A percentile compares a stretch with the other conserved stretches of the same genome.
These are phyloP conservation scores for Schizophyllum commune DNA, from an alignment of 1,284 basidiomycete genomes.

Conservation along the genomic window DNA sequence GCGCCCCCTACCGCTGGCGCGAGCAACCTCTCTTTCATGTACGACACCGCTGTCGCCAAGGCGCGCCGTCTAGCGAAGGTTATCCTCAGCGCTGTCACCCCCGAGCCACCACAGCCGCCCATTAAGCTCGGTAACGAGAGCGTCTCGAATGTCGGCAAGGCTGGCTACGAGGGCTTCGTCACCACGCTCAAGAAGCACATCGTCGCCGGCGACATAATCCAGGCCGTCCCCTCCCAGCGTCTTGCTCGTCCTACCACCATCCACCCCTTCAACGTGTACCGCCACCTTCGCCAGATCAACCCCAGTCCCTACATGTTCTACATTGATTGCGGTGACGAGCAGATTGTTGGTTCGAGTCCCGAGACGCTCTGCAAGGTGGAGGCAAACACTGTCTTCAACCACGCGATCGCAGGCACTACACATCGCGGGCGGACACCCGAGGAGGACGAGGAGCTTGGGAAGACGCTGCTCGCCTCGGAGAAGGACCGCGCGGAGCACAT, in stretches of 20 bases:
- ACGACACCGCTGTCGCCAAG: slow-evolving; percentile 76
- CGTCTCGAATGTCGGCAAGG: slow-evolving; percentile 89
- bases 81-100: slow-evolving; percentile 50
- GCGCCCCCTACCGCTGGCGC: slow-evolving; percentile 61
- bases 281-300: slow-evolving; percentile 90
- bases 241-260: slow-evolving; percentile 79
- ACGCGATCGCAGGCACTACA: slow-evolving; percentile 96
- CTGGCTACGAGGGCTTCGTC: slow-evolving; percentile 90
- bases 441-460: slow-evolving; percentile 83
- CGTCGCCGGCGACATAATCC: slow-evolving; percentile 95
- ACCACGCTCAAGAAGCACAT: slow-evolving; percentile 92
- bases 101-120: slow-evolving; percentile 60
- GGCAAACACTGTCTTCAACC: slow-evolving; percentile 89
- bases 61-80: slow-evolving; percentile 68
- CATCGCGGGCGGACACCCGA: slow-evolving; percentile 79
- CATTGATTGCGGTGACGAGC: slow-evolving; percentile 86
- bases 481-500: slow-evolving; percentile 99
- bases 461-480: slow-evolving; percentile 72
- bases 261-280: slow-evolving; percentile 96
- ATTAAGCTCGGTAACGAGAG: slow-evolving; percentile 67
- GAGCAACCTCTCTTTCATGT: slow-evolving; percentile 67
- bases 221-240: slow-evolving; percentile 95
- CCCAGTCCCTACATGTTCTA: slow-evolving; percentile 99
- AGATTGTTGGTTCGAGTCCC: slow-evolving; percentile 94
- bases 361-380: slow-evolving; percentile 98